A percentile compares a stretch with the other conserved stretches of the same genome.
Conservation (phyloP, 176 grass and related monocot genomes). For the Pontederia crassipes region DNA sequence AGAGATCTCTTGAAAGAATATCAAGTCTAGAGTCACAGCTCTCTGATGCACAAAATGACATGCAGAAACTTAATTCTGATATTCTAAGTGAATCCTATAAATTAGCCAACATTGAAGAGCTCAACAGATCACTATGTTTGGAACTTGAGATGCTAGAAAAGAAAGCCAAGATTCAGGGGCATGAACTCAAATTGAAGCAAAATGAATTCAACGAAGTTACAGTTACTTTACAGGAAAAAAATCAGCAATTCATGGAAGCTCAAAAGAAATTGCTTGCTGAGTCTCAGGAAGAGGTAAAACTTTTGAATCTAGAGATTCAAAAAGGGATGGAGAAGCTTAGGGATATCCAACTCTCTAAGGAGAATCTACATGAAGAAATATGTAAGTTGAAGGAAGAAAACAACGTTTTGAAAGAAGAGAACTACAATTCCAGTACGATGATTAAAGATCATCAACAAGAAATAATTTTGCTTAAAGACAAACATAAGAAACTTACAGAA, state of each 20-base stretch:
- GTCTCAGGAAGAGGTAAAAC: slow-evolving; percentile 43
- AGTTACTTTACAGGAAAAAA: slow-evolving; percentile 24
- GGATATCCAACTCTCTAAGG: slow-evolving; percentile 35
- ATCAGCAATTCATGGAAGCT: slow-evolving; percentile 36
- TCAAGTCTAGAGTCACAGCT: slow-evolving; percentile 7
- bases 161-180: slow-evolving; percentile 4
- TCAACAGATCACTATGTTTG: slow-evolving; percentile 2
- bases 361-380: slow-evolving; percentile 40
- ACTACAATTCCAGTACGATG: background rate
- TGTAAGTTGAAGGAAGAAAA: slow-evolving; percentile 57
- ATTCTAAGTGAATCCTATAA: slow-evolving; percentile 28
- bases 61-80: slow-evolving; percentile 59
- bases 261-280: slow-evolving; percentile 39
- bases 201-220: slow-evolving; percentile 7
- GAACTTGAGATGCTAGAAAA: slow-evolving; percentile 9
- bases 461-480: slow-evolving; percentile 13
- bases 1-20: slow-evolving; percentile 21
- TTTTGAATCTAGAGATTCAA: slow-evolving; percentile 39
- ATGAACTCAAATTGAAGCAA: slow-evolving; percentile 15
- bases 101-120: slow-evolving; percentile 1
- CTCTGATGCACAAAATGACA: slow-evolving; percentile 28
- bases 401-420: slow-evolving; percentile 2
- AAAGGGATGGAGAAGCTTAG: slow-evolving; percentile 36
- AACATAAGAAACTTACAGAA: slow-evolving; percentile 3
- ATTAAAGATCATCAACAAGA: slow-evolving; percentile 10